A percentile compares a stretch with the other conserved stretches of the same genome.
Evolutionary conservation across 805 yeast genomes (phyloP).

Genomic region (Yamadazyma insecticola): DNA sequence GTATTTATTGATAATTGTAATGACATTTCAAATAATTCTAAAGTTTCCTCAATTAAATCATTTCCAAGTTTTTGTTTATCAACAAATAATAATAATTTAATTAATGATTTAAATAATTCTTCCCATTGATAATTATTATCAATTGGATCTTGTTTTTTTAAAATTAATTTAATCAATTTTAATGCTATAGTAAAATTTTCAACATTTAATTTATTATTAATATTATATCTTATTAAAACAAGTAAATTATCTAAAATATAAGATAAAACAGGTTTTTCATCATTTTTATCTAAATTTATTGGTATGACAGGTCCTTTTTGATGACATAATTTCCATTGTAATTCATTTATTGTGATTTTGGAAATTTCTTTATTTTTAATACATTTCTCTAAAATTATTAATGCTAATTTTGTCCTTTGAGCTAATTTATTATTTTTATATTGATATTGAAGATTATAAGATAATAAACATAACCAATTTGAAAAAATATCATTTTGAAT

Average conservation of each 20-base stretch:
- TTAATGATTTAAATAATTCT: conserved; percentile 27
- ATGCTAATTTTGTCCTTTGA: conserved; percentile 21
- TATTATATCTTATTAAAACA: conserved; percentile 31
- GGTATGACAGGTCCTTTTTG: conserved; percentile 34
- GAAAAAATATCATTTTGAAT: conserved; percentile 13
- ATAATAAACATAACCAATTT: conserved; percentile 33
- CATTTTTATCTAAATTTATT: conserved; percentile 15
- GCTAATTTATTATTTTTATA: conserved; percentile 21
- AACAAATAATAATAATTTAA: conserved; percentile 26
- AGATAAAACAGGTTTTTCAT: conserved; percentile 25
- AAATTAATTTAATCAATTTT: conserved; percentile 5
- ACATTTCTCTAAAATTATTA: conserved; percentile 23
- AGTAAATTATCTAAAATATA: conserved; percentile 29
- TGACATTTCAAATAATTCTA: conserved; percentile 5
- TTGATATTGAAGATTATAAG: conserved; percentile 37
- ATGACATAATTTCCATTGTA: conserved; percentile 40
- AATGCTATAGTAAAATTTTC: conserved; percentile 16
- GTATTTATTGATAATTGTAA: conserved; percentile 2
- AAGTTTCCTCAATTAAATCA: conserved; percentile 5
- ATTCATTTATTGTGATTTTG: conserved; percentile 24
- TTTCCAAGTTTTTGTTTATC: conserved; percentile 2
- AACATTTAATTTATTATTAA: conserved; percentile 30
- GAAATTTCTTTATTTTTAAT: conserved; percentile 11
- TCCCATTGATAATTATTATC: conserved; percentile 26
- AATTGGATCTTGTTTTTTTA: conserved; percentile 7